Evolutionary conservation across 345 rosid genomes (phyloP), one percentile per base, ranked within the genome.

Genomic region (Carallia brachiata): DNA sequence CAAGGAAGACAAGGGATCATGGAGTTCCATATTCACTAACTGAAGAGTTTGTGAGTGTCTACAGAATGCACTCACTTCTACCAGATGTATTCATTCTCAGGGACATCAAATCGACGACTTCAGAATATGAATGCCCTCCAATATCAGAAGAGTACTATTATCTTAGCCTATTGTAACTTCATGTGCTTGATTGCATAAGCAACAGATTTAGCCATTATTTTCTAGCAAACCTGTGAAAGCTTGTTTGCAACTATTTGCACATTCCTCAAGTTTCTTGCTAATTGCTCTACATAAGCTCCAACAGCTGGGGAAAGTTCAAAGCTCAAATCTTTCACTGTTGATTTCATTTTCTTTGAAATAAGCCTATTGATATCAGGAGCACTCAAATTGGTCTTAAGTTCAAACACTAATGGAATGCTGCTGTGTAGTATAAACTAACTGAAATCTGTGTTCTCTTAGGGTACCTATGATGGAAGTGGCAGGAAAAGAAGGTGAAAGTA

Each of bases 21-120:
- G 92, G 90, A 1, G 88, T 84, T 1, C 87, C 92, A 0, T 88
- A 85, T 39, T 88, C 92, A 7, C 65, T 88, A 34, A 88, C 92
- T 2, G 92, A 88, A 70, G 92, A 88, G 27, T 88, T 88, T 67
- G 78, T 79, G 6, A 81, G 87, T 7, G 92, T 88, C 7, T 88
- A 88, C 40, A 66, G 90, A 32, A 79, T 88, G 87, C 92, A 88
- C 60, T 23, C 87, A 2, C 87, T 88, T 37, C 52, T 85, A 37
- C 92, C 92, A 1, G 92, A 88, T 50, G 6, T 62, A 2, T 72
- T 84, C 52, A 56, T 66, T 0, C 67, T 85, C 6, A 84, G 87
- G 73, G 78, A 85, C 74, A 74, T 72, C 44, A 34, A 67, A 6
- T 71, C 47, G 6, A 1, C 4, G 2, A 80, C 85, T 1, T 52